Conservation (phyloP, 257 asterid genomes). For the Craterostigma plantagineum region DNA sequence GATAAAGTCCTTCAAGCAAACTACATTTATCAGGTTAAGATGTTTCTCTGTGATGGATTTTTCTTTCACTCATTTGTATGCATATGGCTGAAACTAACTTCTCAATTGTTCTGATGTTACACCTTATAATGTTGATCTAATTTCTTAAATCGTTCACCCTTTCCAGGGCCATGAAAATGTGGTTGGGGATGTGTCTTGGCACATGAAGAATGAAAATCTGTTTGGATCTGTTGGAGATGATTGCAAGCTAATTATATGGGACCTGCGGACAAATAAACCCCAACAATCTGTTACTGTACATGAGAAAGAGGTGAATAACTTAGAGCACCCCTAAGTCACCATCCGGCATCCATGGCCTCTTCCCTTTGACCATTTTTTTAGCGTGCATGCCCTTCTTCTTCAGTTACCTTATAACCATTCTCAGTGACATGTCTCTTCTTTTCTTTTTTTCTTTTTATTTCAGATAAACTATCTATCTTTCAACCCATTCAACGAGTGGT, state of each 20-base stretch:
- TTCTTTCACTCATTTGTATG: neutral
- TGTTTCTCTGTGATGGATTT: neutral
- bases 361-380: neutral
- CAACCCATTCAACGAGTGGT: constrained; percentile 85
- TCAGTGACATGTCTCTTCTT: neutral
- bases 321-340: neutral
- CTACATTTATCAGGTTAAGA: constrained; percentile 36
- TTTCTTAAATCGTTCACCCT: neutral
- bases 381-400: neutral
- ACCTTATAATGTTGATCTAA: no score
- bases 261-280: constrained; percentile 63
- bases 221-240: constrained; percentile 99
- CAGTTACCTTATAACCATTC: neutral
- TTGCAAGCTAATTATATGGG: constrained; percentile 82
- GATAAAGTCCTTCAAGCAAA: constrained; percentile 51
- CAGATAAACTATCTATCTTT: constrained; percentile 87
- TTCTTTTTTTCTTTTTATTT: constrained; percentile 9
- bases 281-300: constrained; percentile 53
- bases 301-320: constrained; percentile 53
- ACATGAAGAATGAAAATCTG: constrained; percentile 47
- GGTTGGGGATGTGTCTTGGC: constrained; percentile 95
- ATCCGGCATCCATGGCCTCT: neutral
- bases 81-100: neutral
- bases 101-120: no score
- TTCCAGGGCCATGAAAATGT: constrained; percentile 55